These are phyloP conservation scores for Diaporthe nobilis DNA, from an alignment of 2,329 filamentous ascomycete genomes.

Conservation along the genomic window DNA sequence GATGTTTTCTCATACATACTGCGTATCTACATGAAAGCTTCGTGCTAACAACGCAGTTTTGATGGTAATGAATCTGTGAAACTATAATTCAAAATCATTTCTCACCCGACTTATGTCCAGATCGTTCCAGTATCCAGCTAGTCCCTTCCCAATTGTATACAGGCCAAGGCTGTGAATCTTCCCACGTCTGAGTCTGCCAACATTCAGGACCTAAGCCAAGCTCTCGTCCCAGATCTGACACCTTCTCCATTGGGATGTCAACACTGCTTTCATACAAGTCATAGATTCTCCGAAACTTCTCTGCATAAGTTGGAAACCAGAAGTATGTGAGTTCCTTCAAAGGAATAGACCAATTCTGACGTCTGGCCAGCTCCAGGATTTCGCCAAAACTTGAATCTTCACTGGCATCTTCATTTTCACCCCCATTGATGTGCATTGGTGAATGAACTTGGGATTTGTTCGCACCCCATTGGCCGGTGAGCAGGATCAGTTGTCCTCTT, in stretches of 20 bases:
- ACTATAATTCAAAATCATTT: no score
- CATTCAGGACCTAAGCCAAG: not conserved
- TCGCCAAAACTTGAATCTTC: not conserved
- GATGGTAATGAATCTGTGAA: no score
- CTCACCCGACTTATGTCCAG: no score
- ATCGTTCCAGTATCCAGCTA: no score
- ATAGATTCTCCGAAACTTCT: not conserved
- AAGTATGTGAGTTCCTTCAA: not conserved
- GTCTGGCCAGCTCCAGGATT: not conserved
- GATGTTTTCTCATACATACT: no score
- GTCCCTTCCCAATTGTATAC: not conserved
- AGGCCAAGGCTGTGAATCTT: rapidly evolving
- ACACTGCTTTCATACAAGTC: not conserved
- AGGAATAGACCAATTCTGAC: not conserved
- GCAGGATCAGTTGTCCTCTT: rapidly evolving
- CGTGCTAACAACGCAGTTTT: no score
- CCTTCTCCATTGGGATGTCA: not conserved
- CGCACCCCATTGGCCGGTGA: not conserved
- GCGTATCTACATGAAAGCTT: no score
- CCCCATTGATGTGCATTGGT: not conserved
- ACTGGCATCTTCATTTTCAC: no score
- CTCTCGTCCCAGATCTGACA: not conserved
- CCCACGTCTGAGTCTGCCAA: not conserved
- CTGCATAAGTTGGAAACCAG: not conserved
- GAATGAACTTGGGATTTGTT: not conserved